Evolutionary conservation across 2,329 filamentous ascomycete genomes (phyloP).

Genomic region (Venturia pyrina): DNA sequence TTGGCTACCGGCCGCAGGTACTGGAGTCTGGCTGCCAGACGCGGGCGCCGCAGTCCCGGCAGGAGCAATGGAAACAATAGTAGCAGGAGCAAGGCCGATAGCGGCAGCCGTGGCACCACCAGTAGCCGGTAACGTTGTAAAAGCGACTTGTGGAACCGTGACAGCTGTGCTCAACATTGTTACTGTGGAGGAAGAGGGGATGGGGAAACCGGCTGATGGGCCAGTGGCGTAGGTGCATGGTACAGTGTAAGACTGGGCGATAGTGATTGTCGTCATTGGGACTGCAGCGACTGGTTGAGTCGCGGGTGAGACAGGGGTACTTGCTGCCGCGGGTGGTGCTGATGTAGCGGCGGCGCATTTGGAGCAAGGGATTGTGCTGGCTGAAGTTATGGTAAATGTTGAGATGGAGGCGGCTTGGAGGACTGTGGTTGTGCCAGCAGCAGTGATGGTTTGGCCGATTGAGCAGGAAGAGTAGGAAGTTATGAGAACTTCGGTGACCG

Average conservation of each 20-base stretch:
- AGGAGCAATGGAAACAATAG: slow-evolving; percentile 11
- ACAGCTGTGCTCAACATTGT: slow-evolving; percentile 23
- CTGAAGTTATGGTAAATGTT: slow-evolving; percentile 12
- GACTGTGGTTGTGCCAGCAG: slow-evolving; percentile 7
- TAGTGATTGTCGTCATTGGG: slow-evolving; percentile 24
- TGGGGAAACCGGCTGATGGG: slow-evolving; percentile 21
- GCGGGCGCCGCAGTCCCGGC: too few relatives aligned
- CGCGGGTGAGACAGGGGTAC: slow-evolving; percentile 15
- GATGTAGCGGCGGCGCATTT: slow-evolving; percentile 1
- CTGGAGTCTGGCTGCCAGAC: too few relatives aligned
- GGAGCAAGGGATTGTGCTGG: slow-evolving; percentile 10
- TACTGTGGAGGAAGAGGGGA: slow-evolving; percentile 21
- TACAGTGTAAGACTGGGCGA: slow-evolving; percentile 23
- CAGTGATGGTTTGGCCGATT: slow-evolving; percentile 11
- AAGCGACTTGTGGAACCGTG: slow-evolving; percentile 27
- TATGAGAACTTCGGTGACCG: slow-evolving; percentile 9
- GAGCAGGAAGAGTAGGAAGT: slow-evolving; percentile 11
- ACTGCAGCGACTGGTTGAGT: slow-evolving; percentile 16
- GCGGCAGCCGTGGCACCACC: slow-evolving; percentile 16
- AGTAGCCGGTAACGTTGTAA: slow-evolving; percentile 20
- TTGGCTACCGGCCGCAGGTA: slow-evolving; percentile 11
- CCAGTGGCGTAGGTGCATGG: slow-evolving; percentile 29
- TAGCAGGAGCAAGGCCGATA: slow-evolving; percentile 17
- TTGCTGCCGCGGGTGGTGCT: background rate
- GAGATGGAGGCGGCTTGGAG: slow-evolving; percentile 3